Conservation (phyloP, 257 asterid genomes). For the Pogostemon cablin region DNA sequence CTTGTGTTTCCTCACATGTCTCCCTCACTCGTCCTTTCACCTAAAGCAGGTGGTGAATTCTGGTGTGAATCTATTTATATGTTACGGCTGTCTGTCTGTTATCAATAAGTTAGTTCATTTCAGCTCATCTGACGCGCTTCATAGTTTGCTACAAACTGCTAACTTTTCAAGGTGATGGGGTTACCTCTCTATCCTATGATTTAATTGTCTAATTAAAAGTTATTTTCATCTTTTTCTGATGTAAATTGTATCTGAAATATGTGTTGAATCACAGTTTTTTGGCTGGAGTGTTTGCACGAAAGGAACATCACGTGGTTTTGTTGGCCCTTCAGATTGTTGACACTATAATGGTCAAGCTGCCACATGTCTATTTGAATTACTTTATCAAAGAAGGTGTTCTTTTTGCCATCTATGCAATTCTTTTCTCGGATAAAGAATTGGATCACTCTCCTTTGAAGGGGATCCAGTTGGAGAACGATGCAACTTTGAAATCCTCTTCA, state of each 20-base stretch:
- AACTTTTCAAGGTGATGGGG: conserved; percentile 73
- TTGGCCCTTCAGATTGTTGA: conserved; percentile 83
- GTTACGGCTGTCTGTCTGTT: conserved; percentile 83
- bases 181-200: conserved; percentile 29
- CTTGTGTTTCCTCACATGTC: conserved; percentile 12
- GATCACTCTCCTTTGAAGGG: conserved; percentile 59
- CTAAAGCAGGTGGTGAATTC: conserved; percentile 83
- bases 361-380: conserved; percentile 64
- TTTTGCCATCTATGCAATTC: conserved; percentile 67
- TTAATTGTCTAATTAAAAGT: background rate
- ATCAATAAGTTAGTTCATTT: conserved; percentile 81
- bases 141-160: conserved; percentile 59
- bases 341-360: conserved; percentile 70
- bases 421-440: conserved; percentile 57
- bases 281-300: conserved; percentile 91
- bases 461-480: conserved; percentile 43
- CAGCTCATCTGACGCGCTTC: conserved; percentile 71
- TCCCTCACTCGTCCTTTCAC: conserved; percentile 32
- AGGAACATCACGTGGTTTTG: conserved; percentile 76
- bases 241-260: conserved; percentile 21
- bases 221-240: conserved; percentile 4
- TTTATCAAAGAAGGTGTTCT: conserved; percentile 88
- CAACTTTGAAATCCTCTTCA: conserved; percentile 40
- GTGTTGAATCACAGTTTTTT: conserved; percentile 61
- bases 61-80: conserved; percentile 69